These are phyloP conservation scores for Cicer yamashitae DNA, from an alignment of 306 rosid species.

Conservation along the genomic window DNA sequence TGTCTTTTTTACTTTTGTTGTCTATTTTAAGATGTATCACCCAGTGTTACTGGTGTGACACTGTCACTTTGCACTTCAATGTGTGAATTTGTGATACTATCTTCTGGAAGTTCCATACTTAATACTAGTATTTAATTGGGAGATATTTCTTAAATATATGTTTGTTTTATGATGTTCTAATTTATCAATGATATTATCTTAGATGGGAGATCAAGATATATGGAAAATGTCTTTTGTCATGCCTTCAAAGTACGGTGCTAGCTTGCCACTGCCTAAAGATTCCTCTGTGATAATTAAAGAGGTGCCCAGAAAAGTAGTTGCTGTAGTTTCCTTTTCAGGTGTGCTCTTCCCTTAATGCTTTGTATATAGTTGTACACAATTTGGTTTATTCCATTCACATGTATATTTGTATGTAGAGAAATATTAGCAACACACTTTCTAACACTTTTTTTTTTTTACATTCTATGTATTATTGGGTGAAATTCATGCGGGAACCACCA, in stretches of 20 bases:
- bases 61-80: slow-evolving; percentile 14
- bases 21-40: slow-evolving; percentile 26
- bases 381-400: slow-evolving; percentile 27
- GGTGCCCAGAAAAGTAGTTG: slow-evolving; percentile 74
- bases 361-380: slow-evolving; percentile 16
- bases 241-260: slow-evolving; percentile 86
- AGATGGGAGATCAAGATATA: slow-evolving; percentile 70
- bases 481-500: slow-evolving; percentile 7
- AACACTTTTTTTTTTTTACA: neutral
- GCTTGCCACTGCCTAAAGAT: slow-evolving; percentile 82
- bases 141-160: slow-evolving; percentile 26
- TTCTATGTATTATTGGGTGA: neutral
- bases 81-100: slow-evolving; percentile 23
- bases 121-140: neutral
- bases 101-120: slow-evolving; percentile 28
- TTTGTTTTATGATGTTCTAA: slow-evolving; percentile 34
- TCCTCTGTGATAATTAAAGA: slow-evolving; percentile 78
- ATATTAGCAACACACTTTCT: neutral
- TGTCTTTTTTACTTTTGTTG: neutral
- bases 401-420: slow-evolving; percentile 12
- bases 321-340: slow-evolving; percentile 94
- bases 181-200: slow-evolving; percentile 39
- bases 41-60: slow-evolving; percentile 2
- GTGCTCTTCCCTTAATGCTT: slow-evolving; percentile 44
- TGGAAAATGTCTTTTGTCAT: slow-evolving; percentile 95